phyloP scores from a whole-genome alignment of 768 basidiomycete species.

The Clitopilus passeckerianus region DNA sequence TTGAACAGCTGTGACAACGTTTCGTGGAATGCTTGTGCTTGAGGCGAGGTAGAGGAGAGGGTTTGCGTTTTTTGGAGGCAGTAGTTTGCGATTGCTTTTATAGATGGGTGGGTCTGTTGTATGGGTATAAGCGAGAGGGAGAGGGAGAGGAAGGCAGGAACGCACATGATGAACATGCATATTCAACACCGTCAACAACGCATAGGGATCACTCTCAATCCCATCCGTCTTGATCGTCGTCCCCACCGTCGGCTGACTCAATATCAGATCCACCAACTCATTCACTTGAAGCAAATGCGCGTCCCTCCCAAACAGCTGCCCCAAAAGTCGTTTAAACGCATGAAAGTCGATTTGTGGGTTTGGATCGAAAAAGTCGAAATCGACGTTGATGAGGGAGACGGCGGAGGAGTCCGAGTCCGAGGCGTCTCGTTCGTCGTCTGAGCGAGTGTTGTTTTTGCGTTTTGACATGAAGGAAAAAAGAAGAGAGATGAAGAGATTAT shows the following conservation, averaged over 20 bases:
- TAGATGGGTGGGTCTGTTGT: conserved; percentile 67
- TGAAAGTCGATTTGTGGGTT: conserved; percentile 80
- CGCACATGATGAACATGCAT: conserved; percentile 56
- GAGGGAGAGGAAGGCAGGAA: conserved; percentile 19
- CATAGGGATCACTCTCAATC: conserved; percentile 85
- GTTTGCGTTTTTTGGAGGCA: conserved; percentile 43
- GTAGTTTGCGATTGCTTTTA: conserved; percentile 70
- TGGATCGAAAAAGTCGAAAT: conserved; percentile 93
- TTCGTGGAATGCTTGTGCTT: conserved; percentile 43
- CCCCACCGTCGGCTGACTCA: conserved; percentile 71
- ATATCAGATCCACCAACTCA: conserved; percentile 74
- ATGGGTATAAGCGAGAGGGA: no score
- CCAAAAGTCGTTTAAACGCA: conserved; percentile 71
- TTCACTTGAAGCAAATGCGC: conserved; percentile 66
- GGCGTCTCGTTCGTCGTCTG: not conserved
- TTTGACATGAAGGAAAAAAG: not conserved
- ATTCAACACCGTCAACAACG: conserved; percentile 81
- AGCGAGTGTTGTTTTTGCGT: not conserved
- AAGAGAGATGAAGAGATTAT: not conserved
- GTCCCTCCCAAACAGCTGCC: conserved; percentile 71
- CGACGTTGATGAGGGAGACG: conserved; percentile 62
- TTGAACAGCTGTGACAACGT: conserved; percentile 52
- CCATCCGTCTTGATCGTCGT: conserved; percentile 93
- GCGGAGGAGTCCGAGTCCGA: not conserved
- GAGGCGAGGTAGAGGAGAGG: conserved; percentile 23